Evolutionary conservation across 495 filamentous ascomycete species (phyloP).

Genomic region (Daldinia vernicosa): DNA sequence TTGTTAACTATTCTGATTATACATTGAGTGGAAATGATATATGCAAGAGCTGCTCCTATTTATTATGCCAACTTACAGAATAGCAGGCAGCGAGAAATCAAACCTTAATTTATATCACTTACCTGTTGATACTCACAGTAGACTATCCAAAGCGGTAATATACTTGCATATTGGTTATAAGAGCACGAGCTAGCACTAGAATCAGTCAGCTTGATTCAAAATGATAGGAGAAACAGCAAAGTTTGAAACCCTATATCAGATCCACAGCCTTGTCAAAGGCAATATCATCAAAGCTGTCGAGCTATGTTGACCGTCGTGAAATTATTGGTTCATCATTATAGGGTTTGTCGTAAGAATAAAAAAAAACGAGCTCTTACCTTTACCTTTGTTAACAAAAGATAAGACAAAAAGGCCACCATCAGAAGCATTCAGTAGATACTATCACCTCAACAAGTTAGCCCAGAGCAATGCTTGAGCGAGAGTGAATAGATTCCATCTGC

Average conservation of each 20-base stretch:
- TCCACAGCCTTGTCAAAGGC: conserved; percentile 85
- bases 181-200: background rate
- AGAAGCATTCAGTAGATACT: background rate
- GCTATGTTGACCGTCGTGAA: conserved; percentile 99
- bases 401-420: background rate
- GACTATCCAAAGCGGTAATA: background rate
- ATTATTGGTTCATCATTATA: conserved; percentile 75
- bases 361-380: conserved; percentile 32
- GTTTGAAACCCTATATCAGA: conserved; percentile 61
- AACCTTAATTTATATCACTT: background rate
- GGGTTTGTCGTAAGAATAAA: background rate
- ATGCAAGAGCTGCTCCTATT: too few relatives aligned
- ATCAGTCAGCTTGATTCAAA: conserved; percentile 19
- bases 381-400: conserved; percentile 10
- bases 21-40: too few relatives aligned
- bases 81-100: background rate
- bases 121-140: background rate
- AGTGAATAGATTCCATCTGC: conserved; percentile 24
- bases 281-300: conserved; percentile 84
- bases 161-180: background rate
- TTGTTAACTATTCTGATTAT: too few relatives aligned
- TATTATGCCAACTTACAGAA: too few relatives aligned
- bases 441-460: conserved; percentile 38
- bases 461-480: conserved; percentile 14
- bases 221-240: background rate